Evolutionary conservation across 2,329 filamentous ascomycete genomes (phyloP), one percentile per base, ranked within the genome.

Genomic region (Venturia pyrina): DNA sequence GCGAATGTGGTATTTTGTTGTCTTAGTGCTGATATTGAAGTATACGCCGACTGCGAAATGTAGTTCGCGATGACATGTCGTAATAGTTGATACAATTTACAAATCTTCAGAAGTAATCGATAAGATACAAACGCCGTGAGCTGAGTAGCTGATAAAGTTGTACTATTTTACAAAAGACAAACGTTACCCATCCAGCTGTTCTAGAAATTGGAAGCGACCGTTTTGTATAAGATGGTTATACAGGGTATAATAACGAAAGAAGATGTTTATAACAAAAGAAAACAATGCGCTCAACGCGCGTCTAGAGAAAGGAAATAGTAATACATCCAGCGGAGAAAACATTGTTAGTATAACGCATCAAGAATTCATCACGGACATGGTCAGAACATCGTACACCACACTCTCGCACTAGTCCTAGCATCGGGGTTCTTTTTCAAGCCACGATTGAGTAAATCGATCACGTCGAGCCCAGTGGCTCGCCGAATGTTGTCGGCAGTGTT

Each of bases 381-480:
- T 65, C 40, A 65, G 7, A 48, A 65, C 63, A 57, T 15, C 37
- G 44, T 40, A 59, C 43, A 53, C 63, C 63, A 65, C 3, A 15
- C 48, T 21, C n/a, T 53, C 32, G 63, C 63, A 56, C 37, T 44
- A 6, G 44, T 48, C 34, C 63, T 57, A 24, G 13, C 63, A n/a
- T 57, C 48, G 21, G 63, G 63, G 53, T 28, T 59, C 19, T 65
- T 60, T 11, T 37, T 10, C 32, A 65, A 28, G 7, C 32, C 63
- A 8, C 41, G 19, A 4, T 28, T 41, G 1, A 65, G 53, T 13
- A 60, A 13, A 11, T 24, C n/a, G 10, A 34, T 40, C n/a, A 65
- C 48, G 44, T 56, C 50, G 8, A 59, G 28, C 28, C 43, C 46
- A 21, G 37, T 40, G 21, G 32, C 37, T 41, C 7, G 21, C n/a